A percentile compares a stretch with the other conserved stretches of the same genome.
These are phyloP conservation scores for Leccinellum albellum DNA, from an alignment of 768 basidiomycete species.

Conservation along the genomic window DNA sequence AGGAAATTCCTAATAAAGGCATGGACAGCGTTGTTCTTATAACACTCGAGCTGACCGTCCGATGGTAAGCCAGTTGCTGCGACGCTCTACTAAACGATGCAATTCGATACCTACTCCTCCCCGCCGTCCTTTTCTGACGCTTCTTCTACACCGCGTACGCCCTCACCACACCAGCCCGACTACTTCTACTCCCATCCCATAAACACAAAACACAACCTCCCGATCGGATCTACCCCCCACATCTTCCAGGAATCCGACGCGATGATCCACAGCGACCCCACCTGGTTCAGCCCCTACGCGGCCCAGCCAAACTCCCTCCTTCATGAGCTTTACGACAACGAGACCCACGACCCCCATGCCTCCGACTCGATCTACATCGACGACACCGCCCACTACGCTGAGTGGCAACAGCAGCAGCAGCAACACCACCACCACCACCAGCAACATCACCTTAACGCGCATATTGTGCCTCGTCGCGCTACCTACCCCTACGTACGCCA, in stretches of 20 bases:
- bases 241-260: constrained; percentile 45
- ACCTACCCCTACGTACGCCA: constrained; percentile 78
- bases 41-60: constrained; percentile 19
- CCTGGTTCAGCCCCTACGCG: constrained; percentile 32
- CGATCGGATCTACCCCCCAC: constrained; percentile 44
- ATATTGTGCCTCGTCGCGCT: constrained; percentile 53
- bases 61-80: constrained; percentile 18
- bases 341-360: constrained; percentile 41
- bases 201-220: constrained; percentile 37
- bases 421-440: constrained; percentile 33
- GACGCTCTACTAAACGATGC: constrained; percentile 33
- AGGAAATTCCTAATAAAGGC: constrained; percentile 24
- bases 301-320: constrained; percentile 51
- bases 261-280: constrained; percentile 38
- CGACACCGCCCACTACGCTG: constrained; percentile 32
- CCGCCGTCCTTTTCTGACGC: constrained; percentile 57
- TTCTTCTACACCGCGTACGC: constrained; percentile 66
- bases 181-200: constrained; percentile 23
- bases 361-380: constrained; percentile 32
- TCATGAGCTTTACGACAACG: constrained; percentile 67
- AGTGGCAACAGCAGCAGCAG: constrained; percentile 36
- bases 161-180: constrained; percentile 53
- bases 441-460: constrained; percentile 21
- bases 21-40: constrained; percentile 34
- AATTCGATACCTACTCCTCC: constrained; percentile 59